These are phyloP conservation scores for Sugiyamaella chiloensis DNA, from an alignment of 805 yeast genomes.

Conservation along the genomic window DNA sequence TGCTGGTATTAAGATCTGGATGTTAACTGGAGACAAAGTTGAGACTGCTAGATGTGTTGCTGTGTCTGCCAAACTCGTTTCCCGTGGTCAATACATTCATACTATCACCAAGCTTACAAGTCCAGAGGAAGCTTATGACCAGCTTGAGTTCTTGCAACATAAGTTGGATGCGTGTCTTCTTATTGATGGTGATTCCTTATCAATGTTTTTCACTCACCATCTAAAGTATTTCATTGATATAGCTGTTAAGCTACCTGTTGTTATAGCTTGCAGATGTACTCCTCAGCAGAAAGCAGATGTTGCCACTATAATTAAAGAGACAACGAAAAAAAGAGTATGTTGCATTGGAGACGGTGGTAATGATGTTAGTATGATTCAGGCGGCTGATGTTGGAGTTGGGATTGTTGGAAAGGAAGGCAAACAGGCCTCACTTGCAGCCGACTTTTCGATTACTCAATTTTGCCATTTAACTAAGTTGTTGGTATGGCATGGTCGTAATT, in stretches of 20 bases:
- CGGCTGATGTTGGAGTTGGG: conserved; percentile 98
- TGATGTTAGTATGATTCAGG: conserved; percentile 97
- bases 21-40: conserved; percentile 98
- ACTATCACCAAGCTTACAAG: conserved; percentile 64
- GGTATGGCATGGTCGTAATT: conserved; percentile 97
- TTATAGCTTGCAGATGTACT: conserved; percentile 97
- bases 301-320: conserved; percentile 70
- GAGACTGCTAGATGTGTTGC: conserved; percentile 98
- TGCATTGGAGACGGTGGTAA: conserved; percentile 99
- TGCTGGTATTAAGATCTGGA: conserved; percentile 98
- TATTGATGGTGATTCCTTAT: conserved; percentile 91
- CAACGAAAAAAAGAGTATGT: conserved; percentile 87
- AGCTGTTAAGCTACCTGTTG: conserved; percentile 81
- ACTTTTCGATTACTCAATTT: conserved; percentile 89
- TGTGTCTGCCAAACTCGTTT: conserved; percentile 87
- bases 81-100: conserved; percentile 92
- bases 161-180: conserved; percentile 70
- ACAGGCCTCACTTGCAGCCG: conserved; percentile 97
- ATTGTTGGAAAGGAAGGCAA: conserved; percentile 98
- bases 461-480: conserved; percentile 81
- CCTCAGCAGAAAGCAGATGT: conserved; percentile 99
- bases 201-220: conserved; percentile 59
- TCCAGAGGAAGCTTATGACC: conserved; percentile 66
- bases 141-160: conserved; percentile 66
- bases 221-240: conserved; percentile 71